Evolutionary conservation across 2,329 filamentous ascomycete genomes (phyloP).

Genomic region (Fusarium haematococcum): DNA sequence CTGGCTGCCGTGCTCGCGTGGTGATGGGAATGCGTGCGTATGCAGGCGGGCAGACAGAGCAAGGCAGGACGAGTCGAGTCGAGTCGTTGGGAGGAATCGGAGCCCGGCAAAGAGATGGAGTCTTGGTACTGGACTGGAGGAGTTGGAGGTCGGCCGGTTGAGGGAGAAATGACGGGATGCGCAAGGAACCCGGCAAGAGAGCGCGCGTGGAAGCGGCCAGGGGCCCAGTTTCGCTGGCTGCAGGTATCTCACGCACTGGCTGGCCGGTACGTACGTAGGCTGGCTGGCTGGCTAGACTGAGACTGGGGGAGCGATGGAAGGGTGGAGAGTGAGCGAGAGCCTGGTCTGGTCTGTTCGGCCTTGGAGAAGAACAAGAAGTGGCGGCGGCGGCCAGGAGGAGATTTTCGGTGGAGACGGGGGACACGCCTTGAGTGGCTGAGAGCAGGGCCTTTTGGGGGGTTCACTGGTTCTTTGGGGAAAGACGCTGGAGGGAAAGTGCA

Average conservation of each 20-base stretch:
- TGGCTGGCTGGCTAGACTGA: neutral
- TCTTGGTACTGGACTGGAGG: neutral
- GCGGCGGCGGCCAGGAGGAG: constrained; percentile 28
- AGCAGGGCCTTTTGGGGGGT: constrained; percentile 5
- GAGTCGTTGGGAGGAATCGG: constrained; percentile 13
- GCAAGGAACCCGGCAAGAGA: constrained; percentile 6
- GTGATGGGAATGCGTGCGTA: constrained; percentile 5
- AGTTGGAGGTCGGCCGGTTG: neutral
- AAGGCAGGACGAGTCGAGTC: neutral
- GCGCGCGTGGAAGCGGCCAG: neutral
- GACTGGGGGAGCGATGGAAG: constrained; percentile 2
- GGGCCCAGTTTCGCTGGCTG: neutral
- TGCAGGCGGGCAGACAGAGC: neutral
- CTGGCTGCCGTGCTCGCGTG: constrained; percentile 6
- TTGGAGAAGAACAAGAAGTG: constrained; percentile 7
- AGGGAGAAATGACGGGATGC: constrained; percentile 26
- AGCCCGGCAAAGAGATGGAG: constrained; percentile 34
- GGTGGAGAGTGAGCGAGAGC: neutral
- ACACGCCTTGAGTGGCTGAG: constrained; percentile 16
- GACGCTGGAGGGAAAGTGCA: constrained; percentile 15
- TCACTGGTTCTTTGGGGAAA: neutral
- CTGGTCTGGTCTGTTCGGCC: neutral
- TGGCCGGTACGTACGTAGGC: neutral
- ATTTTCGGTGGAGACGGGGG: constrained; percentile 37
- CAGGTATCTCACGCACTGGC: constrained; percentile 3